Base-by-base conservation (phyloP, 768 basidiomycete species). In the Pleurotus pulmonarius region DNA sequence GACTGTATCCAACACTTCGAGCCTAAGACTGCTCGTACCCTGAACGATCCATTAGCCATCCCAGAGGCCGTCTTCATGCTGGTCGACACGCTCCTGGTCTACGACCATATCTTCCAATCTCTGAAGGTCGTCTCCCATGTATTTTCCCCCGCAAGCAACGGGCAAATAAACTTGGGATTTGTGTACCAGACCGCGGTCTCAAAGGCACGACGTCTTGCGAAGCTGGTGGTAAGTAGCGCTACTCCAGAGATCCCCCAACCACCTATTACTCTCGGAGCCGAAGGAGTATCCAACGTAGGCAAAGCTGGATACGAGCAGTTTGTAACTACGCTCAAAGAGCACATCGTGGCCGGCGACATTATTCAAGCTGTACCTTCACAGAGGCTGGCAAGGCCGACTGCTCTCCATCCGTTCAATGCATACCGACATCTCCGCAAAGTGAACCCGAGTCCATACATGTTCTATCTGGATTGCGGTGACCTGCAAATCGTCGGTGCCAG, bases 401-500 rank as follows among this genome's bases (percentile, higher is more conserved):
- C 81, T 16, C 75, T 99, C 16, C 94, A 98, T 69, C 96, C 97
- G 1, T 99, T 99, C 79, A 99, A 98, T 74, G 94, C 88, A 5
- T 99, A 98, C 67, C 80, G 97, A 49, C 90, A 92, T 54, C 79
- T 99, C 45, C 87, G 97, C 45, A 88, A 95, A 64, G 83, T 98
- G 59, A 99, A 99, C 64, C 97, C 97, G 1, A 96, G 93, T 55
- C 97, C 97, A 13, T 98, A 99, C 73, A 98, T 97, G 95, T 99
- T 95, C 73, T 99, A 94, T 68, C 70, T 99, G 63, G 92, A 98
- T 64, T 96, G 94, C 62, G 91, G 92, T 4, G 92, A 92, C 55
- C 67, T 96, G 9, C 94, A 98, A 70, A 79, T 99, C 37, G 94
- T 98, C n/a, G 97, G 97, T 9, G 97, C 97, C 1, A 96, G 93